Evolutionary conservation across 106 monocot species (phyloP), one percentile per base, ranked within the genome.

Genomic region (Platanthera guangdongensis): DNA sequence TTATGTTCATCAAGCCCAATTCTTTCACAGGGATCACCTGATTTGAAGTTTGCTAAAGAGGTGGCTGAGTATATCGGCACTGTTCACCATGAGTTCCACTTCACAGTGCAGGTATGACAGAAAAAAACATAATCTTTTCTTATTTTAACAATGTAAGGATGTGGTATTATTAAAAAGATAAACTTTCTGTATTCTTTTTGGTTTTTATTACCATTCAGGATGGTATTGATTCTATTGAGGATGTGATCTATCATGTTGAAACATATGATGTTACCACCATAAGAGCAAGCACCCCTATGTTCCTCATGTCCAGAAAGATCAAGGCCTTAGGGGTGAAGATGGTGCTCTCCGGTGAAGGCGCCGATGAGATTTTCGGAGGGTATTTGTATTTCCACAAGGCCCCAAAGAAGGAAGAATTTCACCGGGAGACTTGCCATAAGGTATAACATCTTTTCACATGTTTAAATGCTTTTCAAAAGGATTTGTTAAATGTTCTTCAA

Each of bases 351-450:
- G 90, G 90, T 6, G 90, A 90, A 73, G 85, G 87, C n/a, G 80
- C 87, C 4, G 90, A 90, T 70, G 90, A 90, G 82, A 85, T 90
- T 8, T 90, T 90, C 50, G 90, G 87, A 81, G 90, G 90, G 0
- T 90, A 90, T 75, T 77, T 87, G 54, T 90, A 90, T 57, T 90
- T 90, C 79, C 87, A 90, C 75, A 87, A 85, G 79, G 90, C 90
- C 3, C 90, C 90, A 11, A 79, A 90, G 71, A 90, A 87, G 82
- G 87, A 90, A 63, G 87, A 90, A 68, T 79, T 90, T 70, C 90
- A 90, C 60, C 52, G 69, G 0, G 90, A 87, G 68, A 90, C 90
- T 32, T 90, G 90, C 57, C 85, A 54, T 47, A 90, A 87, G 84
- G 76, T 76, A 60, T 46, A 46, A 25, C 5, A 39, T 18, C 25